Conservation (phyloP, 2,329 filamentous ascomycete species). For the Tolypocladium inflatum region DNA sequence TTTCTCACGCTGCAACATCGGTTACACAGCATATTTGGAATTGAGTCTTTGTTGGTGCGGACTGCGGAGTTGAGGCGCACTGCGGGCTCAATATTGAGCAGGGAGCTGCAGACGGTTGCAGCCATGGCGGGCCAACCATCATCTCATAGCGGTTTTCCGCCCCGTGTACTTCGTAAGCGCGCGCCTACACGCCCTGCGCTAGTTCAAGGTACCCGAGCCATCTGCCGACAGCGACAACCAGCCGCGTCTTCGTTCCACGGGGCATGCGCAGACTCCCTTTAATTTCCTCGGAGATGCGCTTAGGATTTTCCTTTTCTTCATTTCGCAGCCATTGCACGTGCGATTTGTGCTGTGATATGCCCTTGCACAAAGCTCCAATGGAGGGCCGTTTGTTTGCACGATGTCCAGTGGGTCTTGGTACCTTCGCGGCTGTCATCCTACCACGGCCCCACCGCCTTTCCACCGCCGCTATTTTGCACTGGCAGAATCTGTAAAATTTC, state of each 20-base stretch:
- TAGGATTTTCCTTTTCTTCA: neutral
- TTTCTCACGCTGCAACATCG: neutral
- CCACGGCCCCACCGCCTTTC: neutral
- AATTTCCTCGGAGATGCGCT: neutral
- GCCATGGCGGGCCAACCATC: neutral
- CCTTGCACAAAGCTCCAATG: neutral
- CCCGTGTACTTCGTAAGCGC: slow-evolving; percentile 6
- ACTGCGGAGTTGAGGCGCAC: neutral
- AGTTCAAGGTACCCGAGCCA: neutral
- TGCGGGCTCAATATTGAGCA: neutral
- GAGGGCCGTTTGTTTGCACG: neutral
- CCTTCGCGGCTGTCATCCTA: neutral
- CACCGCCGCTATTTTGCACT: neutral
- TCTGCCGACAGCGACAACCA: neutral
- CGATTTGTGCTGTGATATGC: neutral
- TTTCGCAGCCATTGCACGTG: neutral
- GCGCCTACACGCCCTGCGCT: slow-evolving; percentile 2
- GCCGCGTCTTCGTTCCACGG: neutral
- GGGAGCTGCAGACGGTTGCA: neutral
- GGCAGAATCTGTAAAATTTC: neutral
- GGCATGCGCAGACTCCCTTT: neutral
- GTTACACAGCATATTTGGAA: neutral
- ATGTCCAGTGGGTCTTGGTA: neutral
- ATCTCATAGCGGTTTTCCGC: neutral
- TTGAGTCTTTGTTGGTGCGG: neutral